Evolutionary conservation across 2,329 filamentous ascomycete genomes (phyloP).

Genomic region (Aschersonia sp.): DNA sequence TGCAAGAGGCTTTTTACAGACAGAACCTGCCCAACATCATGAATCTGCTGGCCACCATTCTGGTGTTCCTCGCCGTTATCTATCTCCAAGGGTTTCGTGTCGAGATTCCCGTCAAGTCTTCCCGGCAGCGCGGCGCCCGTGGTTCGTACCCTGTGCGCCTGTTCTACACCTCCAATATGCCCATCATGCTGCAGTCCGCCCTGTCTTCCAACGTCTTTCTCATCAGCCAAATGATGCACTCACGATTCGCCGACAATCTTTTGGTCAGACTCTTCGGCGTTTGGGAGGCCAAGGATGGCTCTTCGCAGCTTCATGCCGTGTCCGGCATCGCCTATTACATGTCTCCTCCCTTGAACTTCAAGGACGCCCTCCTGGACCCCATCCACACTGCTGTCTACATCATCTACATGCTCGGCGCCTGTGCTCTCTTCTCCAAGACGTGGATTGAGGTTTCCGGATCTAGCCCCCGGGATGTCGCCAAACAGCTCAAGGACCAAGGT

Average conservation of each 20-base stretch:
- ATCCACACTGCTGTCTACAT: slow-evolving; percentile 96
- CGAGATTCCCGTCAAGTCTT: slow-evolving; percentile 99
- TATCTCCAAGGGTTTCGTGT: slow-evolving; percentile 99
- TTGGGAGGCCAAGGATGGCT: slow-evolving; percentile 95
- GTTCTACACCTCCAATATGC: slow-evolving; percentile 99
- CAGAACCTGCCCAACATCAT: slow-evolving; percentile 99
- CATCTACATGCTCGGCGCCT: slow-evolving; percentile 93
- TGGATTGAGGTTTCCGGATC: slow-evolving; percentile 99
- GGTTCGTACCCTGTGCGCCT: slow-evolving; percentile 97
- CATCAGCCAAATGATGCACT: slow-evolving; percentile 98
- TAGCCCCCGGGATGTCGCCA: slow-evolving; percentile 92
- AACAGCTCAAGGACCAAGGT: slow-evolving; percentile 99
- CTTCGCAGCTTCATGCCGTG: slow-evolving; percentile 83
- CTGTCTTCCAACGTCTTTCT: slow-evolving; percentile 98
- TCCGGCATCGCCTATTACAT: slow-evolving; percentile 99
- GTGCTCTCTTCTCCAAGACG: slow-evolving; percentile 98
- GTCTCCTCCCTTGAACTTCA: slow-evolving; percentile 96
- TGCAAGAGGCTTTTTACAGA: slow-evolving; percentile 97
- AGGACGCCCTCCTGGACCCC: slow-evolving; percentile 89
- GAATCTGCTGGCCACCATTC: slow-evolving; percentile 87
- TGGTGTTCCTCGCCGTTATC: slow-evolving; percentile 94
- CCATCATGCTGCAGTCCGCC: slow-evolving; percentile 98
- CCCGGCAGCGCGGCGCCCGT: slow-evolving; percentile 94
- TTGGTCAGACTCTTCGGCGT: slow-evolving; percentile 94
- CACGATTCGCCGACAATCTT: slow-evolving; percentile 96